A percentile compares a stretch with the other conserved stretches of the same genome.
Evolutionary conservation across 2,329 filamentous ascomycete genomes (phyloP).

Genomic region (Microcera coccophila): DNA sequence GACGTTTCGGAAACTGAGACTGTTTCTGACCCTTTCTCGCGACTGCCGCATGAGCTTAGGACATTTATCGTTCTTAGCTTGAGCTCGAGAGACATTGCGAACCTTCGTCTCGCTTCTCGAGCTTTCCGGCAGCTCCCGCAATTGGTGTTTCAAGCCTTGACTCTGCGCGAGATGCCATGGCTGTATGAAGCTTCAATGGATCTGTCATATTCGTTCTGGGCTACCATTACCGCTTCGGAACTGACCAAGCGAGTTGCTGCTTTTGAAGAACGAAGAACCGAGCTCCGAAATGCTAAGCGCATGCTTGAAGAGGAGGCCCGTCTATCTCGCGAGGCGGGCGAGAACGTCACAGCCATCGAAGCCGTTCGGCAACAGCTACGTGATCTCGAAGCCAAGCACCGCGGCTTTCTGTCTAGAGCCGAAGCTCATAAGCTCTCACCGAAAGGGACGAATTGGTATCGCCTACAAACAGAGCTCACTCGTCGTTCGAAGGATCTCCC

Average conservation of each 20-base stretch:
- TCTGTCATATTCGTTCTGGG: conserved; percentile 14
- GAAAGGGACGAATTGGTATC: conserved; percentile 5
- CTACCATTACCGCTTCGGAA: conserved; percentile 8
- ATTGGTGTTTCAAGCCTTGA: conserved; percentile 4
- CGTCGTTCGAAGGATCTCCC: background rate
- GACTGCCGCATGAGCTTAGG: conserved; percentile 12
- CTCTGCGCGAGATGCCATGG: conserved; percentile 13
- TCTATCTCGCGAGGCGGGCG: background rate
- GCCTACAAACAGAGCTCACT: background rate
- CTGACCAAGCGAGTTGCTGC: background rate
- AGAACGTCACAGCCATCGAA: background rate
- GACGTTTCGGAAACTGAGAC: background rate
- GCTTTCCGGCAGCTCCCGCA: conserved; percentile 12
- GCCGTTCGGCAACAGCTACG: background rate
- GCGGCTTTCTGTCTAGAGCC: too few species aligned
- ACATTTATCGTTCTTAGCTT: conserved; percentile 10
- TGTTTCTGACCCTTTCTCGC: conserved; percentile 3
- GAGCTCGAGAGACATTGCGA: conserved; percentile 9
- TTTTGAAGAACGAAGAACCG: background rate
- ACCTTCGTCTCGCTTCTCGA: conserved; percentile 11
- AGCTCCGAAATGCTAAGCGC: background rate
- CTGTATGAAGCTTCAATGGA: conserved; percentile 17
- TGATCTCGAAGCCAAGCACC: too few species aligned
- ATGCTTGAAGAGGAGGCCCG: background rate
- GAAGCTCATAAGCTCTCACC: background rate